Evolutionary conservation across 352 stramenopile genomes (phyloP), one percentile per base, ranked within the genome.

Genomic region (Phytophthora chlamydospora): DNA sequence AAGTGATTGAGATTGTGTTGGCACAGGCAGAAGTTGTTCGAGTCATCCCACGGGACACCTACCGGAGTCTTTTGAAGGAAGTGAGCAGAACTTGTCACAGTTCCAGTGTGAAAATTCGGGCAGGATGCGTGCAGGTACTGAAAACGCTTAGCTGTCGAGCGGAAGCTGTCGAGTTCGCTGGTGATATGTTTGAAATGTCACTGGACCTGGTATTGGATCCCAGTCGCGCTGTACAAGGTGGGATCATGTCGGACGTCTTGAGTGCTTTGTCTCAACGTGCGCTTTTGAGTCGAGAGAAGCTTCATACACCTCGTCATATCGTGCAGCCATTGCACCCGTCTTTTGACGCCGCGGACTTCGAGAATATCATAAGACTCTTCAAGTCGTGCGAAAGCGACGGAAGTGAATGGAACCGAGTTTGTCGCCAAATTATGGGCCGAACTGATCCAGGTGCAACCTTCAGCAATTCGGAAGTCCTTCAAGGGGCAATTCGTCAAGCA

Each of bases 311-410:
- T 44, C 38, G n/a, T 12, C 31, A 66, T 13, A 19, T 31, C 53
- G 50, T 31, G 10, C 65, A 62, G 27, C 1, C 46, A 31, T 41
- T 78, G 32, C 47, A 70, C 16, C 21, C 52, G 51, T 66, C 69
- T n/a, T 89, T 89, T 39, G 57, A 62, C 24, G 49, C 43, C 13
- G 43, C 66, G 8, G 79, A 85, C 55, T 87, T 89, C 63, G 72
- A 82, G 48, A 66, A 41, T 42, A 69, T 89, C 49, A 53, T 85
- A 33, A 45, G 40, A 33, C 56, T 76, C 21, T 59, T 89, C 14
- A 59, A 66, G 17, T 61, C 52, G 12, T 51, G 56, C 34, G 64
- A 78, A 29, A 67, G 39, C 40, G 42, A 73, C 29, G 48, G 46
- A 58, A 49, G 40, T 21, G 73, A 79, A 31, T 89, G 76, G 79